Conservation (phyloP, 495 filamentous ascomycete genomes). For the Letharia columbiana region DNA sequence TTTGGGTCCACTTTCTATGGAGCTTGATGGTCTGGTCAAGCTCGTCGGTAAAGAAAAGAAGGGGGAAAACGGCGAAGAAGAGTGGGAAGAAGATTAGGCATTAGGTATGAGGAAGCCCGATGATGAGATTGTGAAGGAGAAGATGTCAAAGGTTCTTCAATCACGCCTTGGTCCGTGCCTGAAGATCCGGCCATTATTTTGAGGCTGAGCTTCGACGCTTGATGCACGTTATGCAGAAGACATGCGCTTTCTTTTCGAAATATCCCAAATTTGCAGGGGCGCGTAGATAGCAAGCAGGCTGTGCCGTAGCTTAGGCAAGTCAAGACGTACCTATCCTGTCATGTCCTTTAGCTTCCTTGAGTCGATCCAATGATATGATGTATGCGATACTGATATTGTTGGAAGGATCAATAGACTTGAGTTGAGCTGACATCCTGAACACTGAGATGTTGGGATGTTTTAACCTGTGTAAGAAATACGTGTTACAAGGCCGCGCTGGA, state of each 20-base stretch:
- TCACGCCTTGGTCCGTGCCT: neutral
- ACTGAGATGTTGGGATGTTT: too few relatives aligned
- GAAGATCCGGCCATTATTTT: neutral
- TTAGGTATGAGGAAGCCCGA: too few relatives aligned
- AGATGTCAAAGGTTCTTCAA: neutral
- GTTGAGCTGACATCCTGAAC: too few relatives aligned
- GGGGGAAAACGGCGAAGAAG: neutral
- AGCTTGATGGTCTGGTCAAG: neutral
- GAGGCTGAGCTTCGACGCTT: neutral
- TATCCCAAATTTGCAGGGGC: too few relatives aligned
- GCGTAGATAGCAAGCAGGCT: neutral
- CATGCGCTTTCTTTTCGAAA: neutral
- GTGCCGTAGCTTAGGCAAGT: neutral
- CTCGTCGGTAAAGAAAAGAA: neutral
- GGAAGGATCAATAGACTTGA: neutral
- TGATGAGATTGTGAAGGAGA: neutral
- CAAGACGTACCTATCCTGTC: neutral
- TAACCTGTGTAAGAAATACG: too few relatives aligned
- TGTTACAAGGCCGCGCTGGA: too few relatives aligned
- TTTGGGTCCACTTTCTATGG: too few relatives aligned
- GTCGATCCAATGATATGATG: neutral
- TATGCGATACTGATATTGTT: neutral
- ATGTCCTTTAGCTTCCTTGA: neutral
- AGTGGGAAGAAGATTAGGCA: neutral
- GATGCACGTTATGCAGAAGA: neutral